Conservation (phyloP, 768 basidiomycete genomes). For the Termitomyces sp. region DNA sequence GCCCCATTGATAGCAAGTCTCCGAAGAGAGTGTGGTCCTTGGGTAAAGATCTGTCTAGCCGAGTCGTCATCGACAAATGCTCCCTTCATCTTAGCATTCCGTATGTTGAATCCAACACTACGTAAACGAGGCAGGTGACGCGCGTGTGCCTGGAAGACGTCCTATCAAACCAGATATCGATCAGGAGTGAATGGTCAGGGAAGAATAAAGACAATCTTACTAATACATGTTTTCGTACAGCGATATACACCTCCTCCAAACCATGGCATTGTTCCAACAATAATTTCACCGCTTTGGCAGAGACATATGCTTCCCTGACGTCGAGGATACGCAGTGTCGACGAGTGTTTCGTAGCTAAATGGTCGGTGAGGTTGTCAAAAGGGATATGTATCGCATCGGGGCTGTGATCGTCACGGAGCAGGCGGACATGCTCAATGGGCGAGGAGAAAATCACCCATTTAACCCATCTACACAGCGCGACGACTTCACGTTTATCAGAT, state of each 20-base stretch:
- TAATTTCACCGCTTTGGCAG: slow-evolving; percentile 13
- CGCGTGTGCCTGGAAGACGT: slow-evolving; percentile 20
- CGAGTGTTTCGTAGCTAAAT: slow-evolving; percentile 26
- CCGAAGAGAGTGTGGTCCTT: slow-evolving; percentile 22
- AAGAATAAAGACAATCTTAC: slow-evolving; percentile 21
- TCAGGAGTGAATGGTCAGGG: not conserved
- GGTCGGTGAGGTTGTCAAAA: slow-evolving; percentile 29
- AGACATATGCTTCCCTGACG: slow-evolving; percentile 12
- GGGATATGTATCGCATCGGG: slow-evolving; percentile 10
- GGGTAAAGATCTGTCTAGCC: slow-evolving; percentile 18
- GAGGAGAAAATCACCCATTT: slow-evolving; percentile 25
- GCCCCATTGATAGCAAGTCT: slow-evolving; percentile 26
- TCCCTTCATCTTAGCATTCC: slow-evolving; percentile 22
- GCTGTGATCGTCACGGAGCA: slow-evolving; percentile 20
- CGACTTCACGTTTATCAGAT: slow-evolving; percentile 14
- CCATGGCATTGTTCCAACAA: slow-evolving; percentile 25
- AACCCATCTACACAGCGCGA: slow-evolving; percentile 31
- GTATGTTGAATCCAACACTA: slow-evolving; percentile 28
- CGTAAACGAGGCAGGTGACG: slow-evolving; percentile 21
- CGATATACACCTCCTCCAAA: slow-evolving; percentile 32
- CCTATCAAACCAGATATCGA: slow-evolving; percentile 10
- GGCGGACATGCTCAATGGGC: slow-evolving; percentile 24
- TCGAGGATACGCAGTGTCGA: slow-evolving; percentile 24
- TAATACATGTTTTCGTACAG: slow-evolving; percentile 23
- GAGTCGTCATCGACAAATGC: slow-evolving; percentile 17